Evolutionary conservation across 257 asterid species (phyloP), one percentile per base, ranked within the genome.

Genomic region (Solanum clarkiae): DNA sequence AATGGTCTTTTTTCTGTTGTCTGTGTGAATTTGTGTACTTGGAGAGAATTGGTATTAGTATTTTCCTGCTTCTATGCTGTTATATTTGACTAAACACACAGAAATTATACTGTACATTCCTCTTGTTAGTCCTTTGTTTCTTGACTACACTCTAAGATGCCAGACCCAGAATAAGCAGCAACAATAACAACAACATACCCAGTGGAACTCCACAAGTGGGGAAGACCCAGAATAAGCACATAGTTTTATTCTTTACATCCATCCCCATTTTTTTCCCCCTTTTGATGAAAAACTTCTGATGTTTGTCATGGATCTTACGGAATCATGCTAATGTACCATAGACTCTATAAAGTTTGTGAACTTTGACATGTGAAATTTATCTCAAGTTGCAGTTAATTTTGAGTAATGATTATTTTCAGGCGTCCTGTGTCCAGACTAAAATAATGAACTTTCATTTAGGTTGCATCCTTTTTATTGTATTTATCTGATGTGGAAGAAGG

Each of bases 401-500:
- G 49, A 77, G 82, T 12, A 26, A 47, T 22, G 85, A 83, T 77
- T 84, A 80, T 22, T 22, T 72, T 84, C 24, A 68, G 14, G 15
- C 60, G 77, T 62, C 79, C 85, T 57, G 82, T 70, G 82, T 62
- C 79, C 85, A 65, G 82, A 63, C 84, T 80, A 60, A 83, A 40
- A 85, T 63, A 22, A 24, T 75, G 45, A 16, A 75, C 84, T 81
- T 71, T 56, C 81, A 70, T 74, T 55, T 86, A 96, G 98, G 91
- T 96, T 89, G 98, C 98, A 70, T 97, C 99, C 63, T 97, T 97
- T 91, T 91, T 97, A 84, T 87, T 97, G 84, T 97, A 97, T 90
- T 88, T 97, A 86, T 94, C 98, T 24, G 97, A 95, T 87, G 99
- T 96, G 87, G 95, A 95, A 86, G 97, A 97, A 92, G 98, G 99